Evolutionary conservation across 805 yeast genomes (phyloP), one percentile per base, ranked within the genome.

Genomic region (Schwanniomyces sp.): DNA sequence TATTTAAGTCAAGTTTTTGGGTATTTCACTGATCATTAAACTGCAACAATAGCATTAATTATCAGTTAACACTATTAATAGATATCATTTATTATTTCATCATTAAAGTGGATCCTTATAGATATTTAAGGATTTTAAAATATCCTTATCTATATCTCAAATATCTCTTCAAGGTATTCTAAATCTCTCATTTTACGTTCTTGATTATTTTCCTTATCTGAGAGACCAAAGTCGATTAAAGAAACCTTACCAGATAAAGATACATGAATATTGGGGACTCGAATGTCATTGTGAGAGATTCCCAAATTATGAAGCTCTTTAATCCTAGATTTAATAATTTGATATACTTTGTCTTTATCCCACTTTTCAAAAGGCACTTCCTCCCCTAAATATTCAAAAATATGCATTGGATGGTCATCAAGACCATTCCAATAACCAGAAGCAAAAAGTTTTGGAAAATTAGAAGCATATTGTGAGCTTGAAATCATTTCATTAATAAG

Each of bases 391-490:
- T 41, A 30, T 41, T 41, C 44, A 41, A 41, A 41, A 29, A 41
- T 41, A 41, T 41, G 44, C 44, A 41, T 30, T 32, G 26, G 44
- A 30, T 41, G 44, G 12, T 32, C 38, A 14, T 18, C 3, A 8
- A 41, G 27, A 5, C 37, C 44, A 29, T 29, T 41, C 44, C 44
- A 30, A 21, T 41, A 41, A 18, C 37, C 44, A 29, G 44, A 41
- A 10, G 21, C 38, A 41, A 41, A 25, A 37, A 41, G 17, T 26
- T 30, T 41, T 30, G 44, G 37, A 16, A 41, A 41, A 41, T 41
- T 30, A 11, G 38, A 41, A 21, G 44, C 44, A 41, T 27, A 41
- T 32, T 18, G 38, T 17, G 44, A 41, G 6, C 16, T 29, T 16
- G 44, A 30, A 41, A 29, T 30, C 21, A 7, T 41, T 29, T 41